Evolutionary conservation across 768 basidiomycete species (phyloP).

Genomic region (Pleurotus sapidus): DNA sequence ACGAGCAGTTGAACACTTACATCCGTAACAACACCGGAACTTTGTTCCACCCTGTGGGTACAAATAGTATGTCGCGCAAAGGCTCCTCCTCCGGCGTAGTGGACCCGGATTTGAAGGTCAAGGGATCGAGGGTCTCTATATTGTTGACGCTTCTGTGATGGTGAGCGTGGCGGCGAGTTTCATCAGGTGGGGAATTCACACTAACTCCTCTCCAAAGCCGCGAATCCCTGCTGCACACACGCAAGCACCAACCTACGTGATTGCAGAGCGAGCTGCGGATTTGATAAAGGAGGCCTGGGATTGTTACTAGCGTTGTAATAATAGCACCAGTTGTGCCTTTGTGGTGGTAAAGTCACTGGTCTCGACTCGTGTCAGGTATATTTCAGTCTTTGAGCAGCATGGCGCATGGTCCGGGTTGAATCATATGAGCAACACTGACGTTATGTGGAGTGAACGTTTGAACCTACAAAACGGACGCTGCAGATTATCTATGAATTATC

Average conservation of each 20-base stretch:
- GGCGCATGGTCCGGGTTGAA: background rate
- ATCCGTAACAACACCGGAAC: conserved; percentile 17
- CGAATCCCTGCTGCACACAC: conserved; percentile 24
- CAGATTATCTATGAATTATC: too few relatives aligned
- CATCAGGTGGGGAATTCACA: background rate
- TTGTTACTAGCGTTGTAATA: background rate
- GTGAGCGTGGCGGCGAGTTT: conserved; percentile 16
- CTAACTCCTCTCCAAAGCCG: conserved; percentile 13
- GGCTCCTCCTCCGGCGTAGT: conserved; percentile 27
- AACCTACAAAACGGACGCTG: background rate
- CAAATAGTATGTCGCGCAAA: conserved; percentile 25
- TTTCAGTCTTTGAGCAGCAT: background rate
- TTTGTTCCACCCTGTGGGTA: conserved; percentile 25
- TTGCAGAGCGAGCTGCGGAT: conserved; percentile 28
- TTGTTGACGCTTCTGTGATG: conserved; percentile 37
- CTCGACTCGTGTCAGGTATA: background rate
- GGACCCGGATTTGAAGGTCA: conserved; percentile 30
- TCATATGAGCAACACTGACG: conserved; percentile 3
- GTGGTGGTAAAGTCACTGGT: background rate
- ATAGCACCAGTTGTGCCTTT: background rate
- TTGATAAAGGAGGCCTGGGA: conserved; percentile 19
- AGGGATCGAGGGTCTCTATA: conserved; percentile 28
- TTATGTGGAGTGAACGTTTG: background rate
- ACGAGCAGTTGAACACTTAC: conserved; percentile 21
- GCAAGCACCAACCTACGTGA: conserved; percentile 24